A percentile compares a stretch with the other conserved stretches of the same genome.
Conservation (phyloP, 148 eudicot species). For the Rheum nobile region DNA sequence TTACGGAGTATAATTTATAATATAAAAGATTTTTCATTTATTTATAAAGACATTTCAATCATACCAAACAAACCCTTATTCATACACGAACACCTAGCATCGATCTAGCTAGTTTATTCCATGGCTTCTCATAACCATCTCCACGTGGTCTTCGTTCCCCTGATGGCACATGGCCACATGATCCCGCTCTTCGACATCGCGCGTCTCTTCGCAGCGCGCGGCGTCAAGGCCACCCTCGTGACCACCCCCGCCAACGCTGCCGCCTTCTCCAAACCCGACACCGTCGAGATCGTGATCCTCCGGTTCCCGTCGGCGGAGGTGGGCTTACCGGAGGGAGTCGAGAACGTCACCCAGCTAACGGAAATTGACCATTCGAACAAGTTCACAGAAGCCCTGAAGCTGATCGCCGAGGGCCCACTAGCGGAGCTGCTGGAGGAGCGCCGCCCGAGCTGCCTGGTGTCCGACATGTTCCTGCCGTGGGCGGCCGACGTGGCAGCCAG, state of each 20-base stretch:
- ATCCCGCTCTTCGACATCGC: conserved; percentile 34
- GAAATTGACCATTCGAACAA: background rate
- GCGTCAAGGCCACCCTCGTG: conserved; percentile 26
- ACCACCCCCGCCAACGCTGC: conserved; percentile 35
- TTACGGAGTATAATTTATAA: too few relatives aligned
- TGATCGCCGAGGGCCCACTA: conserved; percentile 20
- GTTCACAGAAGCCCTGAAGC: conserved; percentile 10
- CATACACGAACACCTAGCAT: too few relatives aligned
- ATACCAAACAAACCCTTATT: too few relatives aligned
- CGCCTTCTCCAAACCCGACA: conserved; percentile 6
- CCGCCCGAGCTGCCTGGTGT: conserved; percentile 21
- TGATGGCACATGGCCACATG: conserved; percentile 37
- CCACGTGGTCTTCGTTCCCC: conserved; percentile 26
- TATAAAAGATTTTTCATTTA: too few relatives aligned
- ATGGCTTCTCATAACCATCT: background rate
- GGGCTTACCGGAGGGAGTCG: conserved; percentile 28
- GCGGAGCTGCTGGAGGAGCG: background rate
- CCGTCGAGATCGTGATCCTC: conserved; percentile 1
- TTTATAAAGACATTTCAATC: too few relatives aligned
- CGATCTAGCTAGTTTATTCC: too few relatives aligned
- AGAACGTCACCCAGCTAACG: conserved; percentile 9
- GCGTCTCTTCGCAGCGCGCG: conserved; percentile 20
- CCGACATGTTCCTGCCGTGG: conserved; percentile 36
- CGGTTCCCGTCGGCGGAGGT: conserved; percentile 18
- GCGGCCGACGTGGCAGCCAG: conserved; percentile 13